These are phyloP conservation scores for Cadophora luteo-olivacea DNA, from an alignment of 2,329 filamentous ascomycete species.

Conservation along the genomic window DNA sequence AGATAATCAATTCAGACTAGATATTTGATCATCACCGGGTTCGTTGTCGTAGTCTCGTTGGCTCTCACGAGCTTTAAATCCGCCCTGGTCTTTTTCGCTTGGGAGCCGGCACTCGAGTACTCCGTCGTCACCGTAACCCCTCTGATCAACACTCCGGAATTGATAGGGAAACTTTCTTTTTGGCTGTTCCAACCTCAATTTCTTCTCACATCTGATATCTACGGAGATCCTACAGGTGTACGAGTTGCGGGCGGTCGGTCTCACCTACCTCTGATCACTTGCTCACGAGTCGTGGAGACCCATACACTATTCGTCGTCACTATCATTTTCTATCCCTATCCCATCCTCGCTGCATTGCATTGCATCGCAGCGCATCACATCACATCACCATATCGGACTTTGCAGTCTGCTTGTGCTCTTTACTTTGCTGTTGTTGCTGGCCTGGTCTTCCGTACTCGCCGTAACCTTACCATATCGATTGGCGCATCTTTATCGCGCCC, in stretches of 20 bases:
- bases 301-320: neutral
- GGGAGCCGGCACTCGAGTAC: conserved; percentile 5
- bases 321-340: neutral
- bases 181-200: neutral
- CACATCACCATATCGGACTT: neutral
- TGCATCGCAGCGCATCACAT: neutral
- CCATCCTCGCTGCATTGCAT: neutral
- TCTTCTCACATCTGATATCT: neutral
- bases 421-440: conserved; percentile 2
- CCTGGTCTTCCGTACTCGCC: neutral
- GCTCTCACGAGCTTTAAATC: conserved; percentile 6
- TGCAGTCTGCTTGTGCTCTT: neutral
- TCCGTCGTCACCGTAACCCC: conserved; percentile 13
- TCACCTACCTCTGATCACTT: conserved; percentile 1
- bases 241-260: neutral
- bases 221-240: neutral
- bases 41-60: conserved; percentile 9
- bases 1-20: neutral
- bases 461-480: neutral
- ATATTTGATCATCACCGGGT: neutral
- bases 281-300: neutral
- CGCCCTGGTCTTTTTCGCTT: conserved; percentile 1
- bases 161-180: conserved; percentile 21
- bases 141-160: neutral
- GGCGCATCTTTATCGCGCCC: conserved; percentile 14